phyloP scores from a whole-genome alignment of 768 basidiomycete species.

The Dacryopinax primogenitus region DNA sequence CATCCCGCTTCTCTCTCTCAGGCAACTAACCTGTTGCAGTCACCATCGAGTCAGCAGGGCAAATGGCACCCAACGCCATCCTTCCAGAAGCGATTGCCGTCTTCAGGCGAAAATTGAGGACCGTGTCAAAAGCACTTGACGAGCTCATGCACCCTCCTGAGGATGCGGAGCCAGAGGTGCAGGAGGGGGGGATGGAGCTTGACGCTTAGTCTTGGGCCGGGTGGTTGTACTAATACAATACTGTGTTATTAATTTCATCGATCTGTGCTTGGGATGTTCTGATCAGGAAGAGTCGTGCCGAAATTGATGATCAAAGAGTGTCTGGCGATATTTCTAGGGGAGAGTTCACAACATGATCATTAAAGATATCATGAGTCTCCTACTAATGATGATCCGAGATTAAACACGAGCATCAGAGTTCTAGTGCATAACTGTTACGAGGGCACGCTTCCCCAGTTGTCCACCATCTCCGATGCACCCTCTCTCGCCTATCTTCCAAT shows the following conservation, averaged over 20 bases:
- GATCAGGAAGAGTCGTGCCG: no score
- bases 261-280: no score
- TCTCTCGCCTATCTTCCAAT: not conserved
- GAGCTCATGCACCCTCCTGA: conserved; percentile 2
- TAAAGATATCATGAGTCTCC: no score
- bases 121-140: conserved; percentile 9
- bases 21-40: conserved; percentile 34
- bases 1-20: not conserved
- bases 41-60: conserved; percentile 81
- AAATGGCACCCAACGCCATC: conserved; percentile 72
- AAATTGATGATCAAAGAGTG: no score
- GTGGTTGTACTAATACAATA: no score
- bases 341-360: no score
- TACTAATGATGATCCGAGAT: no score
- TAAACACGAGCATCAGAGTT: no score
- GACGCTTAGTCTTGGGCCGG: not conserved
- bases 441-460: no score
- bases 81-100: conserved; percentile 68
- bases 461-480: not conserved
- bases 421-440: no score
- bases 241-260: no score
- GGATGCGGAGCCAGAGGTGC: not conserved
- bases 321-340: no score
- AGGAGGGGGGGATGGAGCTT: not conserved
- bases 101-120: conserved; percentile 61